Conservation (phyloP, 192 early-diverging fungal species). For the Coemansia sp. region DNA sequence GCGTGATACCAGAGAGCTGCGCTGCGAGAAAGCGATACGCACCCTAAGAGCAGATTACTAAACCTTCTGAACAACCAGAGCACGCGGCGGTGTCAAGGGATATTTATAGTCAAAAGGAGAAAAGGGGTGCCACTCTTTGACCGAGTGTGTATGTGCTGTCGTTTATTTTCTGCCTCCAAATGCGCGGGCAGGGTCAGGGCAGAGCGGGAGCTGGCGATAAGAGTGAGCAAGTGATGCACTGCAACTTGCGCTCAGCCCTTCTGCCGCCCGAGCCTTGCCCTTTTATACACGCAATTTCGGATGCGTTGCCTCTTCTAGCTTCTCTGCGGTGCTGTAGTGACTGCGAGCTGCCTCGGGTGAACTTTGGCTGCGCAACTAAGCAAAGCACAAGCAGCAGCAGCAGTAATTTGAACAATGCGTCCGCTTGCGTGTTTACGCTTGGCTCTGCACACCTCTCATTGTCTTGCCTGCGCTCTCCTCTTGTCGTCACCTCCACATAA, state of each 20-base stretch:
- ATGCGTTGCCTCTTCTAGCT: too few relatives aligned
- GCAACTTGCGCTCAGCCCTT: too few relatives aligned
- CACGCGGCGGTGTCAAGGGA: too few relatives aligned
- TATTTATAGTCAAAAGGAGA: too few relatives aligned
- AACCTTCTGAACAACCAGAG: background rate
- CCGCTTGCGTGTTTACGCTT: background rate
- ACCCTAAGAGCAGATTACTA: background rate
- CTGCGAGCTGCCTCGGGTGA: background rate
- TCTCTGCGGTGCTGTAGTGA: too few relatives aligned
- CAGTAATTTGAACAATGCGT: background rate
- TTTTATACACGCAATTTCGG: background rate
- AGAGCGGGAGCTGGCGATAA: too few relatives aligned
- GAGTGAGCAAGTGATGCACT: too few relatives aligned
- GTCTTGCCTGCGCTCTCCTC: background rate
- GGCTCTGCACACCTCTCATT: background rate
- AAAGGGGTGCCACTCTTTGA: too few relatives aligned
- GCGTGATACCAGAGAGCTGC: too few relatives aligned
- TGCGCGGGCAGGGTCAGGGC: too few relatives aligned
- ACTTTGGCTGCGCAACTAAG: background rate
- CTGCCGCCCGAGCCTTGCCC: background rate
- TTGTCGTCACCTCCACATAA: background rate
- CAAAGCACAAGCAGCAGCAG: background rate
- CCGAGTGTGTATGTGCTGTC: too few relatives aligned
- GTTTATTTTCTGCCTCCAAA: too few relatives aligned
- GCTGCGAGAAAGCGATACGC: constrained; percentile 1